These are phyloP conservation scores for Crithidia thermophila DNA, from an alignment of 208 protist species.

Conservation along the genomic window DNA sequence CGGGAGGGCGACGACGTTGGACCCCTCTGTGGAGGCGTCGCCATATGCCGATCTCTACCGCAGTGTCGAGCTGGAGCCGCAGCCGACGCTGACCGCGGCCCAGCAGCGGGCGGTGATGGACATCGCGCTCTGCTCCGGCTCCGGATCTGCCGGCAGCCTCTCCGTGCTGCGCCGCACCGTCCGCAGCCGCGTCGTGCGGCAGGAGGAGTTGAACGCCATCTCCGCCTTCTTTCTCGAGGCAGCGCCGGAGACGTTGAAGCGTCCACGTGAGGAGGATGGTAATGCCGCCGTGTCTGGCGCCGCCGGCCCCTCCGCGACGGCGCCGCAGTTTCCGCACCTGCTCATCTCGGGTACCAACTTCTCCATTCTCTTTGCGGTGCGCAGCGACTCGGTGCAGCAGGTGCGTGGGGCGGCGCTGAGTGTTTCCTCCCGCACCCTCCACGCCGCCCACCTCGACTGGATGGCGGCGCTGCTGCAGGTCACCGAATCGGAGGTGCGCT, in stretches of 20 bases:
- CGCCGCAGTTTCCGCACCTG: constrained; percentile 38
- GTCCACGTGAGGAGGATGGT: constrained; percentile 26
- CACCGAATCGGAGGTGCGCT: constrained; percentile 65
- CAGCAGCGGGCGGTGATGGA: constrained; percentile 57
- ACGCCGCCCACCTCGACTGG: constrained; percentile 51
- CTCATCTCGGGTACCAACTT: constrained; percentile 74
- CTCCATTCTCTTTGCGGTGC: constrained; percentile 76
- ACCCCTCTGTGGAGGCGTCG: constrained; percentile 52
- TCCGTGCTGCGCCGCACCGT: constrained; percentile 72
- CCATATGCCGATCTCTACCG: constrained; percentile 76
- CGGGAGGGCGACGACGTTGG: constrained; percentile 13
- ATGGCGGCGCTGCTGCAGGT: constrained; percentile 71
- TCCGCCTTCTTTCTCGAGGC: constrained; percentile 73
- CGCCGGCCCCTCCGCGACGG: background rate
- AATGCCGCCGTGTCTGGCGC: background rate
- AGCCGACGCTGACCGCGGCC: constrained; percentile 36
- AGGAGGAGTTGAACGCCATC: constrained; percentile 71
- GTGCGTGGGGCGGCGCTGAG: constrained; percentile 62
- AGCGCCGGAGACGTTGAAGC: constrained; percentile 23
- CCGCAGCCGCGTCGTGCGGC: constrained; percentile 56
- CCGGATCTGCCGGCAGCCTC: constrained; percentile 48
- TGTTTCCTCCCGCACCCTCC: constrained; percentile 56
- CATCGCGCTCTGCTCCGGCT: constrained; percentile 66
- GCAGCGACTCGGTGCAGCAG: constrained; percentile 74
- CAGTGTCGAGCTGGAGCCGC: constrained; percentile 61